Evolutionary conservation across 2,329 filamentous ascomycete genomes (phyloP), one percentile per base, ranked within the genome.

Genomic region (Colletotrichum godetiae): DNA sequence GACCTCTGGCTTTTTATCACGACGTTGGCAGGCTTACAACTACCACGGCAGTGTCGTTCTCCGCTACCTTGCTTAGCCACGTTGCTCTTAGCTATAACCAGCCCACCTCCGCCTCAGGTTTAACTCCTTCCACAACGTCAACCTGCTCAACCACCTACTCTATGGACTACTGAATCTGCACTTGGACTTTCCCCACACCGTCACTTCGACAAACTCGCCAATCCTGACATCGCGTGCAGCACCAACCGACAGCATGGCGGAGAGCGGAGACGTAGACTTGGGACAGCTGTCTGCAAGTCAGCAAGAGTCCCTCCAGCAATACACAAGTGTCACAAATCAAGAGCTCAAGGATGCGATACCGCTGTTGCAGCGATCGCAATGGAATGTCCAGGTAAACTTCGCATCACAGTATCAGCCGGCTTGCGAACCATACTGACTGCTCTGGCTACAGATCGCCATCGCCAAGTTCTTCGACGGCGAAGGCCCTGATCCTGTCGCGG

Each of bases 391-490:
- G 87, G 94, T 95, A 82, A 49, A 83, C 12, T 19, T 11, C 29
- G 15, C 46, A 8, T 5, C 15, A 27, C 49, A 22, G 49, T 35
- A 24, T 29, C n/a, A 13, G 53, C 33, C 55, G 33, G 15, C 27
- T 5, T 46, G 22, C n/a, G 10, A 42, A 29, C 22, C n/a, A 24
- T 24, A 19, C 31, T 72, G 13, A 65, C 70, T 15, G 66, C 24
- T 24, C 8, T 42, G 24, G 19, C 22, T 15, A 69, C 5, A 98
- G 92, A 98, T 98, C 78, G 96, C 97, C 71, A 96, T 99, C 76
- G 91, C 97, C 76, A 97, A 97, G 80, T 98, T 98, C 89, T 99
- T 98, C 81, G 97, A 99, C 79, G 97, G 97, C 77, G 97, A 98
- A 84, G 93, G 93, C 4, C 90, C 95, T 61, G 94, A 97, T 81